Evolutionary conservation across 1,139 yeast species (phyloP), one percentile per base, ranked within the genome.

Genomic region (Ogataea hybrid): DNA sequence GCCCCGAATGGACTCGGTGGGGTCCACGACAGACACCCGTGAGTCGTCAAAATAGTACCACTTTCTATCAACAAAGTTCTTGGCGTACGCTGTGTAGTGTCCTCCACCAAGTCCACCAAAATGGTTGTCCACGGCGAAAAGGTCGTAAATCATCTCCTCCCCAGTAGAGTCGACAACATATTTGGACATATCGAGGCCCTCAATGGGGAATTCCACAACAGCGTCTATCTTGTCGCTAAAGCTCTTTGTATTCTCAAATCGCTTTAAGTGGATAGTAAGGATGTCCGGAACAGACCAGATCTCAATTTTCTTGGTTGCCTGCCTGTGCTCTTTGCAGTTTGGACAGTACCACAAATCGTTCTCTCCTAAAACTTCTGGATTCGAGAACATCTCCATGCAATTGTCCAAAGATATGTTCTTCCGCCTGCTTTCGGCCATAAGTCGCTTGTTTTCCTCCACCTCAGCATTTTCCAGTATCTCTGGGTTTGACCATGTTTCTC

Each of bases 21-120:
- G 85, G 41, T 77, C 74, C 0, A 79, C 70, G 30, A 69, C 71
- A 0, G 78, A 68, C 1, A 90, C 97, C 28, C 83, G 66, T 7
- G 96, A 81, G 62, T 92, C 98, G 60, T 92, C 92, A 63, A 75
- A 92, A 59, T 88, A 85, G 61, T 89, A 89, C 97, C 98, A 92
- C 50, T 80, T 71, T 23, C 69, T 67, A 56, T 87, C 95, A 37
- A 79, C 70, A 62, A 81, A 83, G 58, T 90, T 90, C 61, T 83
- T 84, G 1, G 78, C 97, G 54, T 80, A 83, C 0, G 97, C 88
- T 1, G 98, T 92, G 61, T 92, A 92, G 65, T 92, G 98, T 3
- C 98, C 98, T 6, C 98, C 98, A 1, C 97, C 97, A 25, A 92
- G 70, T 0, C 97, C 97, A 42, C 98, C 98, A 60, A 74, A 90